Base-by-base conservation (phyloP, 2,329 filamentous ascomycete species). In the Didymella keratinophila region DNA sequence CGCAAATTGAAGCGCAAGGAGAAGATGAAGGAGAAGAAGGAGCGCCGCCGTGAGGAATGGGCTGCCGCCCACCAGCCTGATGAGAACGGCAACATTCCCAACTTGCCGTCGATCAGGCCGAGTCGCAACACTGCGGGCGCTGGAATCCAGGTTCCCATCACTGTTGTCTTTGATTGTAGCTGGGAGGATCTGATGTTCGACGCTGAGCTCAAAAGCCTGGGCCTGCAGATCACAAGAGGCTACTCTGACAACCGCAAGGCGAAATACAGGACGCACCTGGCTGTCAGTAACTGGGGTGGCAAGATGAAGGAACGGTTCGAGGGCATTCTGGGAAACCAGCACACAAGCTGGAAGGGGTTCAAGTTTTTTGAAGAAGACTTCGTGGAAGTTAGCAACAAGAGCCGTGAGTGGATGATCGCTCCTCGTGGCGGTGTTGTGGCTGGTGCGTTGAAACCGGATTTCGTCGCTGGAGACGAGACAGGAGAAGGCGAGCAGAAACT, bases 171-270 rank as follows among this genome's bases (percentile, higher is more conserved):
- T 62, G 95, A 99, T 79, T 98, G 94, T 78, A 88, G 91, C 65
- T 99, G 96, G 74, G 93, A 99, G 75, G 82, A 90, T 41, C 85
- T 93, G 71, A 99, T 99, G 95, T 84, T 83, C 49, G 90, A 94
- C 36, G 89, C 90, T 67, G 95, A 99, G 78, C 82, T 91, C 28
- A 88, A 93, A 54, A 97, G 92, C 4, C 83, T 99, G 12, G 86
- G 87, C 1, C 86, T 88, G 56, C 95, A 99, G 77, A 83, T 99
- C 61, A 96, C 92, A 9, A 83, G 95, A 56, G 90, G 86, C 57
- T 99, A 99, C 78, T 92, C 93, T 20, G 92, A 97, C 71, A 98
- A 97, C 77, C 86, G 85, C 58, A 86, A 84, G 56, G 83, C 89
- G 0, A 78, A 75, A 8, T 93, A 86, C 73, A 85, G 88, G 50